These are phyloP conservation scores for Aristolochia fimbriata DNA, from an alignment of 164 flowering plant species.

Conservation along the genomic window DNA sequence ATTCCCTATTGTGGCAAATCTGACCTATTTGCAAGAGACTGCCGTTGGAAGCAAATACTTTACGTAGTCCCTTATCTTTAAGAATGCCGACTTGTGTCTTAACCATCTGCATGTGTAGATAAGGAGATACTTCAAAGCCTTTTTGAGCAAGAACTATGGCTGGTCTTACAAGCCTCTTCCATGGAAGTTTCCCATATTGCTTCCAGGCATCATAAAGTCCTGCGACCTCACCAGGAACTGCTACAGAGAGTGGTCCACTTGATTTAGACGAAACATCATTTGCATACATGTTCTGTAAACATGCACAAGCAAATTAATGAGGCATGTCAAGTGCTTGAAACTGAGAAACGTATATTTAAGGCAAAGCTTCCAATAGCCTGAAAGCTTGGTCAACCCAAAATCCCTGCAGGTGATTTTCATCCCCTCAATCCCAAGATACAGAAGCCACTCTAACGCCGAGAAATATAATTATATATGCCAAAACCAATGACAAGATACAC, in stretches of 20 bases:
- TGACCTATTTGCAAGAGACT: constrained; percentile 31
- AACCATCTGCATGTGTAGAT: constrained; percentile 37
- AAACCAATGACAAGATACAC: too few species aligned
- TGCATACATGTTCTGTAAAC: constrained; percentile 45
- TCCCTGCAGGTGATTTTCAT: too few species aligned
- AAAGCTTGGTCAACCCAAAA: too few species aligned
- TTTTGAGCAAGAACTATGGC: constrained; percentile 31
- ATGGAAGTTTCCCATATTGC: constrained; percentile 39
- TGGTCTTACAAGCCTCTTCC: constrained; percentile 48
- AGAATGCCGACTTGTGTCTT: constrained; percentile 20
- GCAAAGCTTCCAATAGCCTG: too few species aligned
- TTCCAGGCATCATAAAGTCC: constrained; percentile 55
- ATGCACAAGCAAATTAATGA: neutral
- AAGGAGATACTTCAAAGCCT: constrained; percentile 48
- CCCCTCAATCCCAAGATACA: too few species aligned
- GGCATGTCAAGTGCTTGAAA: neutral
- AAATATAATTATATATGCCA: too few species aligned
- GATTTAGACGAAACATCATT: constrained; percentile 25
- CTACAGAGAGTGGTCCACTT: constrained; percentile 45
- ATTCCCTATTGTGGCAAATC: constrained; percentile 28
- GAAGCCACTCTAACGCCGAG: too few species aligned
- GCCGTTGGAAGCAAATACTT: constrained; percentile 31
- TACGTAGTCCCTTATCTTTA: constrained; percentile 35
- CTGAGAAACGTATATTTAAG: too few species aligned
- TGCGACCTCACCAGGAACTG: constrained; percentile 53